phyloP scores from a whole-genome alignment of 306 rosid genomes.

The Prunus mira region DNA sequence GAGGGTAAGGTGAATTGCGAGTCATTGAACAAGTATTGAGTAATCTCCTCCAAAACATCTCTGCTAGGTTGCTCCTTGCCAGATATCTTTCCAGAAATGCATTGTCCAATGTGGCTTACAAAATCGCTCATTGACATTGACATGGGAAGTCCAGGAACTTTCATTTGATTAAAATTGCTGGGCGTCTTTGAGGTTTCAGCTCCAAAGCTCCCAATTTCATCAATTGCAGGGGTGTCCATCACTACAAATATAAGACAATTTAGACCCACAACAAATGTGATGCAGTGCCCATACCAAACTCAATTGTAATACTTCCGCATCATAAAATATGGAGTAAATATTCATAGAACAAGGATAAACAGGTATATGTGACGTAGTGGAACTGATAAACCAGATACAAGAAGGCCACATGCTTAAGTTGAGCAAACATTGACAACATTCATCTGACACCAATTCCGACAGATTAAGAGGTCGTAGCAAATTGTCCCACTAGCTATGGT shows the following conservation, averaged over 20 bases:
- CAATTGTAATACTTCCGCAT: neutral
- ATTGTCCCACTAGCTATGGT: neutral
- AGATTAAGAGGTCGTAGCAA: neutral
- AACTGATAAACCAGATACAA: neutral
- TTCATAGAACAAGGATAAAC: neutral
- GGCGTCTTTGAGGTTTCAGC: conserved; percentile 40
- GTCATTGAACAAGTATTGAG: conserved; percentile 57
- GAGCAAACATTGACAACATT: neutral
- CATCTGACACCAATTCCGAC: neutral
- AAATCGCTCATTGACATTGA: conserved; percentile 75
- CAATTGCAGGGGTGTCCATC: conserved; percentile 31
- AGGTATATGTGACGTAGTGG: neutral
- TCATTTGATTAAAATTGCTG: conserved; percentile 51
- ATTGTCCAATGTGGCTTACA: conserved; percentile 55
- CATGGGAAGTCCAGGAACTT: conserved; percentile 58
- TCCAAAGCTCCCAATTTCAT: conserved; percentile 36
- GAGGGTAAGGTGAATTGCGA: conserved; percentile 37
- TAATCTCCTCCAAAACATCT: conserved; percentile 58
- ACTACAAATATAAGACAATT: conserved; percentile 19
- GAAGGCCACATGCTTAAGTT: neutral
- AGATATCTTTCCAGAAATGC: conserved; percentile 55
- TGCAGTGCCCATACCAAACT: neutral
- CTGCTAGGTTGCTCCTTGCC: conserved; percentile 35
- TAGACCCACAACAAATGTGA: neutral
- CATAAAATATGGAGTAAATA: neutral